These are phyloP conservation scores for Atkinsonella texensis DNA, from an alignment of 2,329 filamentous ascomycete species.

Conservation along the genomic window DNA sequence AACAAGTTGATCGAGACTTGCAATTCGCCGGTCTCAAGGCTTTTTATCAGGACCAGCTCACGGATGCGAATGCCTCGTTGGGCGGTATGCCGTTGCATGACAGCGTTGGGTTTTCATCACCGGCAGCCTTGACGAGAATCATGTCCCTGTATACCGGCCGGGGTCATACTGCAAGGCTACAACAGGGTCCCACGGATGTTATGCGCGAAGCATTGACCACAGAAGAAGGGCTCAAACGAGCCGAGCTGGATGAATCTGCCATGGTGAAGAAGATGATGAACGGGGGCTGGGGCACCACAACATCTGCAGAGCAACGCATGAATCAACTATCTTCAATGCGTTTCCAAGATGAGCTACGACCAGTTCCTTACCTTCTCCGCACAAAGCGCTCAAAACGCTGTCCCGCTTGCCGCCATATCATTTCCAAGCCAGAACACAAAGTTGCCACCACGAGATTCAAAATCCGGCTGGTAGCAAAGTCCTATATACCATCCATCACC, in stretches of 20 bases:
- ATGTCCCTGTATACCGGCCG: constrained; percentile 78
- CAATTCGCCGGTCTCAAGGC: constrained; percentile 62
- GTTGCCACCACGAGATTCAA: constrained; percentile 81
- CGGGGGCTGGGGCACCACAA: constrained; percentile 52
- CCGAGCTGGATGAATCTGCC: constrained; percentile 47
- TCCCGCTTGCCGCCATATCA: constrained; percentile 83
- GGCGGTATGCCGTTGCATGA: constrained; percentile 31
- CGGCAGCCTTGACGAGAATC: constrained; percentile 71
- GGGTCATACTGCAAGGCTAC: constrained; percentile 49
- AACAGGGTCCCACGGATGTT: constrained; percentile 52
- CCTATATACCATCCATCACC: constrained; percentile 74
- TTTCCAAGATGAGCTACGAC: constrained; percentile 65
- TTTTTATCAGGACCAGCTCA: constrained; percentile 74
- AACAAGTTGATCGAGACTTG: constrained; percentile 49
- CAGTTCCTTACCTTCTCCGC: constrained; percentile 69
- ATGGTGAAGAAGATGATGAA: constrained; percentile 47
- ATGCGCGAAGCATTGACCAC: constrained; percentile 70
- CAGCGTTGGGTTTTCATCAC: constrained; percentile 52
- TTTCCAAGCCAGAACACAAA: constrained; percentile 88
- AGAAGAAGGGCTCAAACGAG: constrained; percentile 59
- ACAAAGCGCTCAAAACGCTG: constrained; percentile 94
- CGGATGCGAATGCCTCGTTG: constrained; percentile 43
- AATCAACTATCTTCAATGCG: constrained; percentile 41
- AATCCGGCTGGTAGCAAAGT: constrained; percentile 78
- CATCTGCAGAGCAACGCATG: constrained; percentile 35